Base-by-base conservation (phyloP, 371 early-diverging fungal species). In the Mucor piriformis region DNA sequence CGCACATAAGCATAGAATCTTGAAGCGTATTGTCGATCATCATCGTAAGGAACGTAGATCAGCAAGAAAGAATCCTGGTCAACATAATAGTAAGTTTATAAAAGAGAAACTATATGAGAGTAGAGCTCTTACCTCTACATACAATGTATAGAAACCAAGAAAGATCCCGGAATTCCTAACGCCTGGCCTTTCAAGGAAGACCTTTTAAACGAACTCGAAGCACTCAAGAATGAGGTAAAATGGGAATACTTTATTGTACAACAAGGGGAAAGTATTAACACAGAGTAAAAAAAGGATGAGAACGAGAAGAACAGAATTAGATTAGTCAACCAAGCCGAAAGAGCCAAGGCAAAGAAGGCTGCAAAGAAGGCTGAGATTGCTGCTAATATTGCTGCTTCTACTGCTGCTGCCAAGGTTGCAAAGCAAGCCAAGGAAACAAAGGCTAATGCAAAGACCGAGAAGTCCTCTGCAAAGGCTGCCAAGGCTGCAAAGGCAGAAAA, bases 1-100 rank as follows among this genome's bases (percentile, higher is more conserved):
- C 27, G 71, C 83, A 50, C 83, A 82, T 69, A 77, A 82, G 64
- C 90, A 92, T 81, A 92, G 90, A 77, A 93, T 91, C 64, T 70
- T 81, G 59, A 84, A 83, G 62, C 84, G 83, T 70, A 88, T 91
- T 43, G 73, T 73, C 47, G 92, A 95, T 59, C 87, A 89, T 70
- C 82, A 88, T 58, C 73, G 92, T 55, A 93, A 95, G 66, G 76
- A 76, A 59, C 74, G 85, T 43, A 89, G 83, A 72, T 88, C 82
- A 32, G 83, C 89, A 34, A 90, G 81, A 70, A 82, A 79, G 58
- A 88, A 87, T 61, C 90, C 92, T 8, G 61, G 69, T 11, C 55
- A 57, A n/a, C 63, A 67, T 18, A 67, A 75, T 46, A 82, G 81
- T 82, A 79, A 66, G 78, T 57, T 1, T 10, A 12, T 11, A 7